Conservation (phyloP, 805 yeast genomes). For the Priceomyces melissophilus region DNA sequence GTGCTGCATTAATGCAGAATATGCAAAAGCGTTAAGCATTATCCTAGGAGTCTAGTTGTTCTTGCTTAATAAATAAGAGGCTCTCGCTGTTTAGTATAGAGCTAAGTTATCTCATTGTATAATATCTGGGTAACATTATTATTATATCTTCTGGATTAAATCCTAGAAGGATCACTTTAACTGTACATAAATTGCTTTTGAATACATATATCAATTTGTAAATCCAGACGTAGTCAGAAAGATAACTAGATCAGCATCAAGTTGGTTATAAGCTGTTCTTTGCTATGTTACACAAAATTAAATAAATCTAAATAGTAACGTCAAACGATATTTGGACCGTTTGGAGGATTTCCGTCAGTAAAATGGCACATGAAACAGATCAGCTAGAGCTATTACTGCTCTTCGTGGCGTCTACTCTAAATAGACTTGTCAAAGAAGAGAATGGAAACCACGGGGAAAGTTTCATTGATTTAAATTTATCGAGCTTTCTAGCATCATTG, state of each 20-base stretch:
- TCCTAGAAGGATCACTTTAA: background rate
- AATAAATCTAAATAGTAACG: too few species aligned
- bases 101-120: too few species aligned
- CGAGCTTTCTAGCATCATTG: conserved; percentile 9
- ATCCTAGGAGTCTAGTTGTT: too few species aligned
- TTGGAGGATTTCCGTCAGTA: background rate
- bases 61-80: too few species aligned
- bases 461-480: conserved; percentile 7
- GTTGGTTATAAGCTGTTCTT: too few species aligned
- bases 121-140: too few species aligned
- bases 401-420: conserved; percentile 15
- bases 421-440: conserved; percentile 8
- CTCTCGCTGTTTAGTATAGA: too few species aligned
- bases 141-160: too few species aligned
- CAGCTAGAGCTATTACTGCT: conserved; percentile 8
- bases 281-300: too few species aligned
- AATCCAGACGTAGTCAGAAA: background rate
- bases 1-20: conserved; percentile 70
- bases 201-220: too few species aligned
- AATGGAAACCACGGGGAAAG: conserved; percentile 3
- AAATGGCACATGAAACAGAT: background rate
- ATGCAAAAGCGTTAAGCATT: conserved; percentile 31
- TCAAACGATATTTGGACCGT: too few species aligned
- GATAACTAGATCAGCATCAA: background rate
- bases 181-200: background rate